Conservation (phyloP, 2,329 filamentous ascomycete genomes). For the Aureobasidium sp. region DNA sequence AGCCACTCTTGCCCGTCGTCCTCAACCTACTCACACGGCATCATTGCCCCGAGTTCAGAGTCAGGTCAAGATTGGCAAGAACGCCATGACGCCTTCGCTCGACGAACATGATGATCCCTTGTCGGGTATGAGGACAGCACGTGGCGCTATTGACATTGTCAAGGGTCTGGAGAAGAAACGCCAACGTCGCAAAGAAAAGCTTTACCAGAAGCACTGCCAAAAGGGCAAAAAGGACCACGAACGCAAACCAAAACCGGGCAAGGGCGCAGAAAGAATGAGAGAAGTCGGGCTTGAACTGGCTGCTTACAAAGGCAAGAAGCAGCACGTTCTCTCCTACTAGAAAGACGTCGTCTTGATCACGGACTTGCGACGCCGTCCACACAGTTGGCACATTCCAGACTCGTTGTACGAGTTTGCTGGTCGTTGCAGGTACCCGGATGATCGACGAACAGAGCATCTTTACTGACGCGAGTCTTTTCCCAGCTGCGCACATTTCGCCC, state of each 20-base stretch:
- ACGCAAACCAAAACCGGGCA: constrained; percentile 59
- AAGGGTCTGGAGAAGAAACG: constrained; percentile 93
- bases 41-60: constrained; percentile 62
- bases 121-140: constrained; percentile 54
- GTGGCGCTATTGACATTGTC: constrained; percentile 95
- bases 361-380: constrained; percentile 14
- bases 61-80: constrained; percentile 11
- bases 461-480: neutral
- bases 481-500: constrained; percentile 7
- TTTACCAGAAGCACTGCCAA: constrained; percentile 80
- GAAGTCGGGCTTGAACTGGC: constrained; percentile 85
- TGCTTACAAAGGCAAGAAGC: constrained; percentile 60
- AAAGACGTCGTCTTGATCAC: constrained; percentile 17
- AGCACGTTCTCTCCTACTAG: constrained; percentile 40
- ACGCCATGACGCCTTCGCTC: constrained; percentile 16
- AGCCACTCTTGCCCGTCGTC: constrained; percentile 34
- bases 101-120: constrained; percentile 34
- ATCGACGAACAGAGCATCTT: constrained; percentile 9
- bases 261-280: constrained; percentile 87
- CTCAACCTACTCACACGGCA: constrained; percentile 67
- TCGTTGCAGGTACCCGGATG: constrained; percentile 16
- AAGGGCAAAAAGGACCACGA: constrained; percentile 57
- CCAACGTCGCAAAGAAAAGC: constrained; percentile 86
- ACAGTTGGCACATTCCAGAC: constrained; percentile 14
- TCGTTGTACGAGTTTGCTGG: constrained; percentile 14